Base-by-base conservation (phyloP, 345 rosid genomes). In the Physaria fendleri region DNA sequence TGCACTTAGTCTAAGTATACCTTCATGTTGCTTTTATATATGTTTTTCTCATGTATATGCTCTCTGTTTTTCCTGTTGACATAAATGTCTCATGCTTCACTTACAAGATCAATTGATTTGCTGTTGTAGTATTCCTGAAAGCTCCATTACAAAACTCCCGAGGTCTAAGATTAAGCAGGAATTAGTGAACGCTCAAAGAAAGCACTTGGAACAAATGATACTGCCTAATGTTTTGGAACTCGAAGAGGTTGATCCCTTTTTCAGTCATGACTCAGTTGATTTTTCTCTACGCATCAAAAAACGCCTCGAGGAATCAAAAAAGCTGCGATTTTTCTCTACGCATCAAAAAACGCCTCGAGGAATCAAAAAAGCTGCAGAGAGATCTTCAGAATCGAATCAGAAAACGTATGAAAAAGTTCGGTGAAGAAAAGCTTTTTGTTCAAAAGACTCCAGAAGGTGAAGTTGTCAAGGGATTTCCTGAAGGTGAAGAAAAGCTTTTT, bases 301-400 rank as follows among this genome's bases (percentile, higher is more conserved):
- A 63, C 75, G 85, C 46, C 87, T 90, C 64, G 65, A 69, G 66
- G 89, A 82, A 60, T 87, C 96, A 43, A 79, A 84, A 78, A 76
- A 82, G 75, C 73, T 83, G 71, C 97, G n/a, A n/a, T n/a, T n/a
- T n/a, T n/a, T n/a, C 94, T 66, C 68, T 61, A 45, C 84, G 78
- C 60, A 69, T 85, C 49, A 78, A 71, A 71, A 79, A 80, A 63
- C 75, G 85, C 46, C 87, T 90, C 64, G 65, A 69, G 66, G 89
- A 82, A 60, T 87, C 96, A 43, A 79, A 84, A 78, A 76, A 82
- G 75, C 73, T 83, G 71, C 97, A 90, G 76, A 78, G 65, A 57
- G 69, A 79, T 65, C 68, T 82, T 56, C 91, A 87, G 75, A 74
- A 79, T 71, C 68, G 53, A 16, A 76, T 83, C 58, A 83, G 96